Evolutionary conservation across 2,329 filamentous ascomycete species (phyloP).

Genomic region (Beauveria pseudobassiana): DNA sequence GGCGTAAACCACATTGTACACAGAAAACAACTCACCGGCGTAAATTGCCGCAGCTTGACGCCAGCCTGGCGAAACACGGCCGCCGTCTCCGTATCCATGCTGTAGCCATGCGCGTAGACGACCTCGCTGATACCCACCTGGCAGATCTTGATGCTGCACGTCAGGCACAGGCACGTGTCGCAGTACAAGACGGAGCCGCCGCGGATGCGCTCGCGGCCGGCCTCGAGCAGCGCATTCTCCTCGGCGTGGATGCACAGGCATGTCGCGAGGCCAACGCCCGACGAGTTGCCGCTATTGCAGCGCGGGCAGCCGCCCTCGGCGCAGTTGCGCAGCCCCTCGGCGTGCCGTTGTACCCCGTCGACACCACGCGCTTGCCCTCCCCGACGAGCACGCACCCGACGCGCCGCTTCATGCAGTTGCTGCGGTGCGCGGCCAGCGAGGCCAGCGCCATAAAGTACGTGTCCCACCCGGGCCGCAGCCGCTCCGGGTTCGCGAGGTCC

Average conservation of each 20-base stretch:
- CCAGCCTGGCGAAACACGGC: conserved; percentile 77
- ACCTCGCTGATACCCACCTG: conserved; percentile 95
- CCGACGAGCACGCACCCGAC: conserved; percentile 89
- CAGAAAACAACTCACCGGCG: conserved; percentile 53
- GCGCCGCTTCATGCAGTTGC: conserved; percentile 96
- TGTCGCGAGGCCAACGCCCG: conserved; percentile 69
- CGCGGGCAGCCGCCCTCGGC: conserved; percentile 83
- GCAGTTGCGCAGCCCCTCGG: conserved; percentile 82
- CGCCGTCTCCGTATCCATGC: conserved; percentile 83
- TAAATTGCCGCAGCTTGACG: conserved; percentile 79
- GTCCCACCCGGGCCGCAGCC: conserved; percentile 88
- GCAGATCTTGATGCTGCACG: conserved; percentile 96
- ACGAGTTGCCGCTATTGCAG: conserved; percentile 69
- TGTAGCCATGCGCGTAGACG: conserved; percentile 88
- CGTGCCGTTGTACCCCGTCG: conserved; percentile 97
- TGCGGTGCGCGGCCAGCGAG: conserved; percentile 78
- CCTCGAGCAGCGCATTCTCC: conserved; percentile 93
- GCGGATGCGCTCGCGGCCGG: conserved; percentile 80
- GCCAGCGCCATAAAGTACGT: conserved; percentile 98
- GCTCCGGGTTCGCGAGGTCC: conserved; percentile 68
- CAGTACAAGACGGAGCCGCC: conserved; percentile 82
- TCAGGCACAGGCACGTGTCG: conserved; percentile 93
- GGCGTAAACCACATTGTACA: neutral
- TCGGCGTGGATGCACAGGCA: conserved; percentile 97
- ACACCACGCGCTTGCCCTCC: conserved; percentile 76